A percentile compares a stretch with the other conserved stretches of the same genome.
phyloP scores from a whole-genome alignment of 768 basidiomycete genomes.

The Lyophyllum atratum region DNA sequence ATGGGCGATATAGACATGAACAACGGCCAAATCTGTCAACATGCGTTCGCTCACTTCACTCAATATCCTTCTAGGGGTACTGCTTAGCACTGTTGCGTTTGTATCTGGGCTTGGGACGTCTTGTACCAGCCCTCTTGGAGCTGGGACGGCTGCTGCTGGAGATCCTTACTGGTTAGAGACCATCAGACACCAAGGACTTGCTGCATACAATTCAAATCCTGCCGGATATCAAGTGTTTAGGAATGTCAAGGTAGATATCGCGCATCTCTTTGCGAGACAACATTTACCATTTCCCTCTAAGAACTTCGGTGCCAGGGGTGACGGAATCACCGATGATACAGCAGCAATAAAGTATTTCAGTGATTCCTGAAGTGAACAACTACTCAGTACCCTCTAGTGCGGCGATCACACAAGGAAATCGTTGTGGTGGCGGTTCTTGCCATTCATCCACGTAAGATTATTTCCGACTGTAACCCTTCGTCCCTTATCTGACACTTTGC shows the following conservation, averaged over 20 bases:
- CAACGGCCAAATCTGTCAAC: too few relatives aligned
- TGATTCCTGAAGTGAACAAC: conserved; percentile 6
- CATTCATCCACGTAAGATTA: conserved; percentile 54
- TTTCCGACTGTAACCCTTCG: too few relatives aligned
- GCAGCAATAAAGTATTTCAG: conserved; percentile 66
- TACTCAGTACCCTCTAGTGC: conserved; percentile 36
- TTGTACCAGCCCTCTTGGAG: conserved; percentile 46
- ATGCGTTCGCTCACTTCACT: too few relatives aligned
- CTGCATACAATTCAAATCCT: conserved; percentile 63
- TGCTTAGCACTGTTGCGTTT: too few relatives aligned
- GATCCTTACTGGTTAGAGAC: conserved; percentile 72
- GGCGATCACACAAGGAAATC: conserved; percentile 62
- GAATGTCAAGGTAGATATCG: conserved; percentile 60
- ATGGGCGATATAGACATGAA: too few relatives aligned
- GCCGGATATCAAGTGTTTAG: conserved; percentile 69
- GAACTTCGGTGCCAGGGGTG: conserved; percentile 47
- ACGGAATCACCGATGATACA: conserved; percentile 76
- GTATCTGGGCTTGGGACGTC: conserved; percentile 39
- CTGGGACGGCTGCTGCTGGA: conserved; percentile 49
- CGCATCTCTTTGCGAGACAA: neutral
- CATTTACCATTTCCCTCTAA: conserved; percentile 2
- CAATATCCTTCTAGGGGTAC: too few relatives aligned
- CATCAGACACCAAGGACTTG: conserved; percentile 71
- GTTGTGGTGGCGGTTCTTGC: conserved; percentile 63
- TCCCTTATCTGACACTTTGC: neutral